Evolutionary conservation across 306 rosid genomes (phyloP), one percentile per base, ranked within the genome.

Genomic region (Phaseolus lunatus): DNA sequence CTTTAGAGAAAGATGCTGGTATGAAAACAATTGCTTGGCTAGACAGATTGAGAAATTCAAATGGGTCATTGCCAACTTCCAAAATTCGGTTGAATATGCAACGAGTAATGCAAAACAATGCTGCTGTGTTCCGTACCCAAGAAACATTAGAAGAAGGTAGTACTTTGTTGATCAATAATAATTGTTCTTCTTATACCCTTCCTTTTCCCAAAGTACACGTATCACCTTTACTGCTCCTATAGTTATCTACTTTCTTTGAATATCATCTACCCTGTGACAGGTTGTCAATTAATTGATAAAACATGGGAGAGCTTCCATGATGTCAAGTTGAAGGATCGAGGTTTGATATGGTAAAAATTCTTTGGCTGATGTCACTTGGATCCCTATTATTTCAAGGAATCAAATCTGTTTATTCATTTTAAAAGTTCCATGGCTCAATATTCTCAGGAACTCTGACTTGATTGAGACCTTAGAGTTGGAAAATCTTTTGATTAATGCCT

Each of bases 71-170:
- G 16, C 96, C 90, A 43, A 92, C 99, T 83, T 85, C 99, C n/a
- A 69, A 86, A n/a, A 90, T 95, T 80, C 85, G 99, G 76, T 85
- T 95, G 83, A 88, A 95, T 84, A 92, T 95, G 99, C 99, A 95
- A 84, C 86, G 96, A n/a, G 16, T 88, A 24, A 95, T 95, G 99
- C 99, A 95, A 89, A 95, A 33, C 71, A 90, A 95, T 82, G 99
- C 97, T 79, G 97, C 99, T 82, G 99, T 95, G 57, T 95, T 95
- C 88, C 99, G 99, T 41, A 92, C 97, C 35, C 94, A 90, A 75
- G 99, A 95, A 79, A 92, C 96, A 39, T 85, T 95, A 81, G 94
- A 83, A 87, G 99, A 94, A 88, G 98, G 98, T 93, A 84, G 44
- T 13, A 31, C 31, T 39, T 37, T 22, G 74, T 33, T 66, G 11